Conservation (phyloP, 2,329 filamentous ascomycete species). For the Penicillium sp. region DNA sequence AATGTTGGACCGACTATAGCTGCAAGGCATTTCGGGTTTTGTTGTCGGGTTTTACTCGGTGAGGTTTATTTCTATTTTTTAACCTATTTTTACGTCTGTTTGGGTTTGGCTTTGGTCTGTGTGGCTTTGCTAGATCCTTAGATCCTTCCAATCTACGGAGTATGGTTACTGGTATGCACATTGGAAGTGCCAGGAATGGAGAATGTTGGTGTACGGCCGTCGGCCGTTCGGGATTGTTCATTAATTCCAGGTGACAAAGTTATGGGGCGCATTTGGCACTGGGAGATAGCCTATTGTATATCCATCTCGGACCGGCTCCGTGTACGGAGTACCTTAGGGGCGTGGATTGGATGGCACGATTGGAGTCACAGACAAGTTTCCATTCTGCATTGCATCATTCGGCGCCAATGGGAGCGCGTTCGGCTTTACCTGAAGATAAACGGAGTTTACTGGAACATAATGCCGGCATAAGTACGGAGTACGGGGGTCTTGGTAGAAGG, state of each 20-base stretch:
- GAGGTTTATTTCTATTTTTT: background rate
- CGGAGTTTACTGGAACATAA: background rate
- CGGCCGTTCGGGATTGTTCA: too few relatives aligned
- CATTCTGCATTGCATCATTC: background rate
- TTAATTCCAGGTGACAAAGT: too few relatives aligned
- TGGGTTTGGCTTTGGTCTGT: background rate
- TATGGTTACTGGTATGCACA: too few relatives aligned
- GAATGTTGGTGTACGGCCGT: too few relatives aligned
- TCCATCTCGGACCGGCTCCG: background rate
- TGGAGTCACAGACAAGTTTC: background rate
- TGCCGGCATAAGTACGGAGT: too few relatives aligned
- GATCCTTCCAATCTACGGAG: too few relatives aligned
- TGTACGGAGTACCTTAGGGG: background rate
- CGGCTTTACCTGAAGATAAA: background rate
- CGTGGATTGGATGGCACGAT: background rate
- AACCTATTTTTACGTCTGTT: background rate
- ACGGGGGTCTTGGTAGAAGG: too few relatives aligned
- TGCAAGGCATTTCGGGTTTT: background rate
- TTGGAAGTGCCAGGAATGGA: too few relatives aligned
- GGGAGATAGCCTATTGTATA: slow-evolving; percentile 1
- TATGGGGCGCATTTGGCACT: background rate
- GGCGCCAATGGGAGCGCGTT: background rate
- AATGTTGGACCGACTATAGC: background rate
- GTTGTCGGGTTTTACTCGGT: too few relatives aligned
- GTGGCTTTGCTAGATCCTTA: too few relatives aligned